Percentiles rank a stretch among this genome's conserved stretches.
Evolutionary conservation across 208 protist genomes (phyloP).

Genomic region (Acanthamoeba lenticulata): DNA sequence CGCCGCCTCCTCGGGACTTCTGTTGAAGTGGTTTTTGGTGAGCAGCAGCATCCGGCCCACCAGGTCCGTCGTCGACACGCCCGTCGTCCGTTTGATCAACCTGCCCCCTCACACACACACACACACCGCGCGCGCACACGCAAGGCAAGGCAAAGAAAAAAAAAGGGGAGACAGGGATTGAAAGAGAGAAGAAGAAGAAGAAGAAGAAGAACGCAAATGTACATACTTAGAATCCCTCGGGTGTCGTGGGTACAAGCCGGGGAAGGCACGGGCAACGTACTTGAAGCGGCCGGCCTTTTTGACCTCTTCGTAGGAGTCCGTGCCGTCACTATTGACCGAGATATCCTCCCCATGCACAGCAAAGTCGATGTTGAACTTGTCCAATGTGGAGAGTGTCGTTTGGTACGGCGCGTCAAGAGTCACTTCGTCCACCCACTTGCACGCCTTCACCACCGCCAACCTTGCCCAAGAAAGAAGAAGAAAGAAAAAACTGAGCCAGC

Average conservation of each 20-base stretch:
- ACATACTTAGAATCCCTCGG: not conserved
- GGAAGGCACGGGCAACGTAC: constrained; percentile 25
- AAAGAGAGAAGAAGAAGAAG: not conserved
- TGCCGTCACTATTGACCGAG: constrained; percentile 93
- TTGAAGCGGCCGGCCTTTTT: constrained; percentile 88
- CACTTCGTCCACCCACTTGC: constrained; percentile 98
- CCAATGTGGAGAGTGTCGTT: constrained; percentile 83
- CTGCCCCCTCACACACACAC: not conserved
- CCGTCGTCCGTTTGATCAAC: constrained; percentile 87
- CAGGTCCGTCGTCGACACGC: constrained; percentile 98
- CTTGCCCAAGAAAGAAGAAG: not conserved
- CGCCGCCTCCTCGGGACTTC: not conserved
- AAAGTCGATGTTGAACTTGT: constrained; percentile 95
- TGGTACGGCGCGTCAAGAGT: constrained; percentile 96
- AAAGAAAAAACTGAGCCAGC: not conserved
- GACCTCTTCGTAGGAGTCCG: constrained; percentile 95
- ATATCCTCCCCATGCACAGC: constrained; percentile 98
- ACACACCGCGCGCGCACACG: not conserved
- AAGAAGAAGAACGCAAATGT: not conserved
- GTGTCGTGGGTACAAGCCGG: not conserved
- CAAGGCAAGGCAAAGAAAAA: not conserved
- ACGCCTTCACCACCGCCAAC: constrained; percentile 92
- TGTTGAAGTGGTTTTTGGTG: constrained; percentile 87
- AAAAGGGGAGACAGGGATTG: not conserved
- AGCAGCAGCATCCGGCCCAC: constrained; percentile 97